Base-by-base conservation (phyloP, 2,329 filamentous ascomycete species). In the Pezicula radicicola region DNA sequence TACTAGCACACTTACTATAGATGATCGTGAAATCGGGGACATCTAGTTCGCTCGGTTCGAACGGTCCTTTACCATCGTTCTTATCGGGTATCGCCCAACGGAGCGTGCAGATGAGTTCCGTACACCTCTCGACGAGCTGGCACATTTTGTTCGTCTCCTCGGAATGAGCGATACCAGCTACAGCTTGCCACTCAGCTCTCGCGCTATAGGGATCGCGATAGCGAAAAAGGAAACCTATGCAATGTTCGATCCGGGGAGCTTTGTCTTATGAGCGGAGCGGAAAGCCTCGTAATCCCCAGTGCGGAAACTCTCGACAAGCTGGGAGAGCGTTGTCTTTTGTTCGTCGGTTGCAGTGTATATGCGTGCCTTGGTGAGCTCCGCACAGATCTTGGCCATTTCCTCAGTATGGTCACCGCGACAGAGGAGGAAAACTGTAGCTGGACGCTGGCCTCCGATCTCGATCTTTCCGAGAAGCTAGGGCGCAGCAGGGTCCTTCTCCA, bases 361-460 rank as follows among this genome's bases (percentile, higher is more conserved):
- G 33, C 8, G 8, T 15, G 33, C 33, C 33, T 36, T 15, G 33
- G 33, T 36, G 15, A 36, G 33, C 33, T 36, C 33, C 8, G 15
- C 33, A 36, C 33, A 36, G 33, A 36, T 36, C 33, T 36, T 36
- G 8, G 33, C 33, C 33, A 36, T 36, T 36, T 36, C 33, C 33
- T 36, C 33, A 15, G 33, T 9, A 36, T 36, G 33, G 15, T 36
- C 33, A 15, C 33, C 33, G 15, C 33, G 33, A 36, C 33, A 36
- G n/a, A n/a, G n/a, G 15, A 36, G 33, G 15, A 36, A 36, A 36
- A 36, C 33, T 36, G 8, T 36, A 36, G 33, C 33, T 15, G 8
- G 33, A 36, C 33, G 33, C 33, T 36, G 33, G 33, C 33, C 48
- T 19, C 50, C 53, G 46, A 35, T 66, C 63, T 45, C n/a, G 49